Base-by-base conservation (phyloP, 805 yeast genomes). In the Saccharomyces jurei region DNA sequence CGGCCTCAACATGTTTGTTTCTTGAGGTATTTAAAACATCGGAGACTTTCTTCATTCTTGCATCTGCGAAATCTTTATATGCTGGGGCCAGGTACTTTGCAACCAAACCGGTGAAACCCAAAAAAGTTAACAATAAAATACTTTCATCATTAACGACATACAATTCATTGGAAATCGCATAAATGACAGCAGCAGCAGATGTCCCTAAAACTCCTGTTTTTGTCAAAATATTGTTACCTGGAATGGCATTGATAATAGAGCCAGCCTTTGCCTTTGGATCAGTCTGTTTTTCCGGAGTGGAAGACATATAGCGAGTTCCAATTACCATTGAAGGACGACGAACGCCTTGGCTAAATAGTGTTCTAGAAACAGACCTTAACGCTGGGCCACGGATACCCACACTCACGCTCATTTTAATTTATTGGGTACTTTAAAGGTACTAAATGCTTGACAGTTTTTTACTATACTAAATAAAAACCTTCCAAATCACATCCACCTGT, bases 151-250 rank as follows among this genome's bases (percentile, higher is more conserved):
- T 95, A 69, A 94, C 80, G 63, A 94, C 88, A 76, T 91, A 86
- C 64, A 94, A 80, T 75, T 89, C 96, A 76, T 89, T 89, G 67
- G 97, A 87, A 71, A 94, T 85, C 62, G 96, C 97, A 77, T 90
- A 94, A 63, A 92, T 74, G 57, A 96, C 84, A 55, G 96, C 98
- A 59, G 97, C 97, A 58, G 96, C 83, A 58, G 92, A 82, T 53
- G 99, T 91, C 67, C 97, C 97, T 68, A 94, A 79, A 69, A 91
- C 81, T 70, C 97, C 97, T 59, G 97, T 89, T 83, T 94, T 94
- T 63, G 97, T 82, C 64, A 92, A 74, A 64, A 82, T 78, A 68
- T 83, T 82, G 83, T 82, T 86, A 72, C 97, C 97, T 73, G 99
- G 99, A 64, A 94, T 77, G 60, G 97, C 89, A 69, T 87, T 91